Evolutionary conservation across 768 basidiomycete species (phyloP).

Genomic region (Lentinula raphanica): DNA sequence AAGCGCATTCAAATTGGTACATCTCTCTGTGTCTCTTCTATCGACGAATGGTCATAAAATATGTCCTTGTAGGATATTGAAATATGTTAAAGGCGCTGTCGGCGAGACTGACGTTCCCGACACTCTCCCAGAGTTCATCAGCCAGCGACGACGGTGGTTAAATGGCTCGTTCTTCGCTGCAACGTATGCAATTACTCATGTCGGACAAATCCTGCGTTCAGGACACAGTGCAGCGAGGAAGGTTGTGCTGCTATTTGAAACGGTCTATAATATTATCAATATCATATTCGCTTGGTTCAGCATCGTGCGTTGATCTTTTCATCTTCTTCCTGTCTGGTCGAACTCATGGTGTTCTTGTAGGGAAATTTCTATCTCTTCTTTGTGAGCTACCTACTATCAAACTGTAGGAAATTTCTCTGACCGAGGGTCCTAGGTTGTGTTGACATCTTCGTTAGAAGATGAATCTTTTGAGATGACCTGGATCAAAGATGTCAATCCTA

Average conservation of each 20-base stretch:
- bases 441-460: slow-evolving; percentile 85
- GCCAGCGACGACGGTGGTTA: slow-evolving; percentile 84
- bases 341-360: slow-evolving; percentile 35
- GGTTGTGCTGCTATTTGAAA: slow-evolving; percentile 68
- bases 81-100: slow-evolving; percentile 91
- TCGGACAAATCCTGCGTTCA: slow-evolving; percentile 70
- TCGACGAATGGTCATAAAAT: slow-evolving; percentile 10
- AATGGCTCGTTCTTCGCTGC: slow-evolving; percentile 95
- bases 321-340: not conserved
- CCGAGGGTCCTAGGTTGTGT: slow-evolving; percentile 51
- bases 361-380: slow-evolving; percentile 97
- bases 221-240: slow-evolving; percentile 82
- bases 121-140: slow-evolving; percentile 87
- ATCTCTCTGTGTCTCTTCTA: slow-evolving; percentile 10
- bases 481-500: slow-evolving; percentile 69
- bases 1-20: slow-evolving; percentile 73
- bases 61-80: slow-evolving; percentile 67
- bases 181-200: slow-evolving; percentile 88
- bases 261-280: slow-evolving; percentile 82
- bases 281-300: slow-evolving; percentile 92
- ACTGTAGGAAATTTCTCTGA: not conserved
- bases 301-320: slow-evolving; percentile 48
- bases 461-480: slow-evolving; percentile 55
- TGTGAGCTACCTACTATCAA: slow-evolving; percentile 39
- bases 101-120: slow-evolving; percentile 96